Percentiles rank a stretch among this genome's conserved stretches.
These are phyloP conservation scores for Saccharomyces paradoxus DNA, from an alignment of 805 yeast genomes.

Conservation along the genomic window DNA sequence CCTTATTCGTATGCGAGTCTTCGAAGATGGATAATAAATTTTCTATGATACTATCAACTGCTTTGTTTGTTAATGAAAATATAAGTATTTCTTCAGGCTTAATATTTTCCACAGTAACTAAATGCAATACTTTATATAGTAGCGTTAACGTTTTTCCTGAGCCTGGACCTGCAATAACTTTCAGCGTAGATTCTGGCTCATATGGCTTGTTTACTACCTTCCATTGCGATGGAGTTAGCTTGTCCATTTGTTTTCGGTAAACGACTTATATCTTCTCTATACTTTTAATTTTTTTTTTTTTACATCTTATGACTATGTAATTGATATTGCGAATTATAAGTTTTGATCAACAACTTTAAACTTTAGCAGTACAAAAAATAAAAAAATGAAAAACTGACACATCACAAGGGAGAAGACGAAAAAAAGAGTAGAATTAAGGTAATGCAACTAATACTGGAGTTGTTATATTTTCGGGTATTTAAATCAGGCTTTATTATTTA, in stretches of 20 bases:
- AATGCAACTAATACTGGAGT: neutral
- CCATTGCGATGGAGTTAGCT: conserved; percentile 39
- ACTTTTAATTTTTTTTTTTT: too few species aligned
- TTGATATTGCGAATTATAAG: neutral
- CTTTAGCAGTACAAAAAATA: neutral
- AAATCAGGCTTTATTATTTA: conserved; percentile 5
- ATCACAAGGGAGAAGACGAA: neutral
- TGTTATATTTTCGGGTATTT: neutral
- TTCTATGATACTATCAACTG: conserved; percentile 42
- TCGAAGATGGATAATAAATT: conserved; percentile 32
- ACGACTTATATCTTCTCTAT: neutral
- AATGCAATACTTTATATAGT: conserved; percentile 42
- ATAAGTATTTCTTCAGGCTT: conserved; percentile 51
- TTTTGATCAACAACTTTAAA: neutral
- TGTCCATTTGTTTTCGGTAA: conserved; percentile 2
- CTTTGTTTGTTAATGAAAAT: conserved; percentile 60
- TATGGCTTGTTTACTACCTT: conserved; percentile 38
- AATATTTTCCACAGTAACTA: conserved; percentile 33
- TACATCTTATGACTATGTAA: neutral
- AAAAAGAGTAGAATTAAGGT: neutral
- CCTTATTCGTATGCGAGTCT: conserved; percentile 20
- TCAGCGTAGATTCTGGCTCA: conserved; percentile 35
- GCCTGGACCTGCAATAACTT: conserved; percentile 64
- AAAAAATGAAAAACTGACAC: neutral
- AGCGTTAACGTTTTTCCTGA: conserved; percentile 63